A percentile compares a stretch with the other conserved stretches of the same genome.
Conservation (phyloP, 495 filamentous ascomycete species). For the Aspergillus hancockii region DNA sequence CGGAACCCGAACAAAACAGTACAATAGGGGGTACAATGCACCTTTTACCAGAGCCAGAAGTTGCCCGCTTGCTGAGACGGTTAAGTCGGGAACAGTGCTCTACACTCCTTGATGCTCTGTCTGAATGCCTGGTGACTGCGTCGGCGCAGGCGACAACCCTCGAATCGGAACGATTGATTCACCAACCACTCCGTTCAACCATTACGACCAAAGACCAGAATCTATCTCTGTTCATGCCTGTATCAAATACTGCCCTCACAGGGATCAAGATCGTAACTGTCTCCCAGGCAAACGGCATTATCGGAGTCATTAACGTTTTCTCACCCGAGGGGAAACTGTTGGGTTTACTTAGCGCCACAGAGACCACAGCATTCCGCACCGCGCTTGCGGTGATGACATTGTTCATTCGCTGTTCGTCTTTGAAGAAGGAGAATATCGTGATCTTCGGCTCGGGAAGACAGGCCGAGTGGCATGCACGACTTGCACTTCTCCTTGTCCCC, state of each 20-base stretch:
- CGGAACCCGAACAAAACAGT: not conserved
- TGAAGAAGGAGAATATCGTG: constrained; percentile 62
- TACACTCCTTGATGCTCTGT: constrained; percentile 32
- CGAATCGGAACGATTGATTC: constrained; percentile 37
- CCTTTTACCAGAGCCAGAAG: constrained; percentile 43
- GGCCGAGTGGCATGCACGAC: constrained; percentile 89
- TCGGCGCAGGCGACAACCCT: constrained; percentile 29
- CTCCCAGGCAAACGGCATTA: constrained; percentile 40
- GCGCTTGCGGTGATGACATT: constrained; percentile 81
- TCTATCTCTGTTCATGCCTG: constrained; percentile 92
- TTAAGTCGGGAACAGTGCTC: constrained; percentile 37
- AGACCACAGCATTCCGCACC: constrained; percentile 91
- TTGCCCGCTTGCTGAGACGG: constrained; percentile 38
- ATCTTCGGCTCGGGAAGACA: constrained; percentile 88
- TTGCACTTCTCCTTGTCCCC: constrained; percentile 66
- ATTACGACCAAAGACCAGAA: constrained; percentile 64
- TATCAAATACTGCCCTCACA: constrained; percentile 54
- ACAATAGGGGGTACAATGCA: constrained; percentile 35
- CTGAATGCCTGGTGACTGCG: constrained; percentile 32
- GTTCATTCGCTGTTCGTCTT: constrained; percentile 53
- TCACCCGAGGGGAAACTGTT: constrained; percentile 64
- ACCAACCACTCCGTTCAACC: constrained; percentile 76
- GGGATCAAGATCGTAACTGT: constrained; percentile 66
- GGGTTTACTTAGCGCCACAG: constrained; percentile 80
- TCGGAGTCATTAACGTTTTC: constrained; percentile 79